Conservation (phyloP, 2,329 filamentous ascomycete genomes). For the Verticillium longisporum region DNA sequence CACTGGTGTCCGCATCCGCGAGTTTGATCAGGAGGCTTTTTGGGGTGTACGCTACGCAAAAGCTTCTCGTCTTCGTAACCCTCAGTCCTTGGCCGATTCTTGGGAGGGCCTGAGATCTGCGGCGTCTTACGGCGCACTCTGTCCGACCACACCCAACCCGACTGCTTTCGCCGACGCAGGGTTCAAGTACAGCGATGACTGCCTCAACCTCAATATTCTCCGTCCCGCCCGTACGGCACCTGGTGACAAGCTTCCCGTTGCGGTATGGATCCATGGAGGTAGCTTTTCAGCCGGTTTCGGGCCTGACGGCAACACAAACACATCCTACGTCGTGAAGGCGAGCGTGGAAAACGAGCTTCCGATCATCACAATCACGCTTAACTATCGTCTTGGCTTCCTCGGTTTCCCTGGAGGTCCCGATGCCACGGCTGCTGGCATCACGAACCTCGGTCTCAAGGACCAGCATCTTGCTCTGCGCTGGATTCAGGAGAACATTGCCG, state of each 20-base stretch:
- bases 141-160: slow-evolving; percentile 15
- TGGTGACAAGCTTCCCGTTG: slow-evolving; percentile 40
- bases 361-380: slow-evolving; percentile 39
- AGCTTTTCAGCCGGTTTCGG: slow-evolving; percentile 18
- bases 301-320: slow-evolving; percentile 47
- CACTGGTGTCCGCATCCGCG: slow-evolving; percentile 23
- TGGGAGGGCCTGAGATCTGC: slow-evolving; percentile 34
- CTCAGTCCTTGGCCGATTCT: slow-evolving; percentile 37
- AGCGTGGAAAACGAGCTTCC: slow-evolving; percentile 35
- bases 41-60: slow-evolving; percentile 43
- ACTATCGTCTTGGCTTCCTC: slow-evolving; percentile 47
- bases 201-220: slow-evolving; percentile 55
- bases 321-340: slow-evolving; percentile 48
- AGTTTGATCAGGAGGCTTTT: slow-evolving; percentile 37
- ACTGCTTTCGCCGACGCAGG: slow-evolving; percentile 10
- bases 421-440: slow-evolving; percentile 40
- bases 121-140: slow-evolving; percentile 34
- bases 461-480: slow-evolving; percentile 42
- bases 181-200: slow-evolving; percentile 43
- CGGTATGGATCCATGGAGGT: slow-evolving; percentile 49
- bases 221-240: slow-evolving; percentile 39
- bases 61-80: slow-evolving; percentile 38
- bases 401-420: slow-evolving; percentile 42
- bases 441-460: slow-evolving; percentile 49
- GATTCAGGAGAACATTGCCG: slow-evolving; percentile 46